Evolutionary conservation across 208 protist genomes (phyloP).

Genomic region (Crithidia expoeki): DNA sequence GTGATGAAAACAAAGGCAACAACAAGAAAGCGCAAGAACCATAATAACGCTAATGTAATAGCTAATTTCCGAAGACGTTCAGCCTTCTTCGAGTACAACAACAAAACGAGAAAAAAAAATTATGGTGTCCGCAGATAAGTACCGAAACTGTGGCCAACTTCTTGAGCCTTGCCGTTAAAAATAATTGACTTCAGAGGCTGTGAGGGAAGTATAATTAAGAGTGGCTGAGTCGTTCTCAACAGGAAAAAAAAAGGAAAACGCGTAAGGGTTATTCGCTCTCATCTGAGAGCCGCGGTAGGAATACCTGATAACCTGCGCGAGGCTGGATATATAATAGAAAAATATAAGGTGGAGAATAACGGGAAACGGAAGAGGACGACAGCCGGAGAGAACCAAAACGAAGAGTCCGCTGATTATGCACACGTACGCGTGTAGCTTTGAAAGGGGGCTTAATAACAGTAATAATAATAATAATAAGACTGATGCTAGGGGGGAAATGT

Average conservation of each 20-base stretch:
- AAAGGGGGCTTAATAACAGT: too few relatives aligned
- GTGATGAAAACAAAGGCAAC: background rate
- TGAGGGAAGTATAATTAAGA: background rate
- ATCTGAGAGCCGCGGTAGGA: too few relatives aligned
- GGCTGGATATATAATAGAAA: background rate
- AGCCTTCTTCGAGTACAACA: too few relatives aligned
- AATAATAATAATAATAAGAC: too few relatives aligned
- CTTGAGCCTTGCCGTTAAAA: conserved; percentile 1
- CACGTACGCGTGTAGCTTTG: background rate
- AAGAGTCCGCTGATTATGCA: background rate
- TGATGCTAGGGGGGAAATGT: too few relatives aligned
- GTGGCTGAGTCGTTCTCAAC: background rate
- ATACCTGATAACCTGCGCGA: background rate
- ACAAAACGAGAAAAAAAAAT: background rate
- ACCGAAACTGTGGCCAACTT: background rate
- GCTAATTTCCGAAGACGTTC: too few relatives aligned
- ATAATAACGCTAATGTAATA: background rate
- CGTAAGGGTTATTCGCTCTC: too few relatives aligned
- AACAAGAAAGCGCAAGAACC: background rate
- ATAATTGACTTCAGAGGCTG: background rate
- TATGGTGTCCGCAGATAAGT: background rate
- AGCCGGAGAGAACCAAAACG: background rate
- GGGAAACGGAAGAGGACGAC: background rate
- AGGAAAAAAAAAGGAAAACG: background rate
- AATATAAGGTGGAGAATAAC: background rate